A percentile compares a stretch with the other conserved stretches of the same genome.
Conservation (phyloP, 345 rosid species). For the Eucalyptus regnans region DNA sequence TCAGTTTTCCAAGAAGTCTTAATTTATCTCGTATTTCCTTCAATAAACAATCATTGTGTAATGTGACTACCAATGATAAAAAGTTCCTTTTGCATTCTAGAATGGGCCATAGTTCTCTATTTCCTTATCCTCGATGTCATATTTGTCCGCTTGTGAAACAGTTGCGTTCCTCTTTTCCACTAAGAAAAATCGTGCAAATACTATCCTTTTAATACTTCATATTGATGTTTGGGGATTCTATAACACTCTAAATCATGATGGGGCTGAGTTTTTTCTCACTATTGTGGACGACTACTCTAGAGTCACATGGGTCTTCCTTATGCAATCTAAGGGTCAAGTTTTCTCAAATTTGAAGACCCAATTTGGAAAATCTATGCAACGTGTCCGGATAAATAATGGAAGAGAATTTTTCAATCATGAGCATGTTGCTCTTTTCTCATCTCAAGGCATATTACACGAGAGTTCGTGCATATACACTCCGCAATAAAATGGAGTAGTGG, state of each 20-base stretch:
- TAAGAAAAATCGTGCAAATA: background rate
- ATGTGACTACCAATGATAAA: background rate
- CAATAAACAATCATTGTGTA: background rate
- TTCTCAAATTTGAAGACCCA: background rate
- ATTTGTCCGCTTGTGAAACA: background rate
- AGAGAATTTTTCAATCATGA: background rate
- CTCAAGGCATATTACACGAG: background rate
- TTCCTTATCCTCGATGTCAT: background rate
- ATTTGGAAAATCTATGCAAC: background rate
- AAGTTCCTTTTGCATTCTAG: background rate
- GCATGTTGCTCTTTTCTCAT: background rate
- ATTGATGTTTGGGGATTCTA: background rate
- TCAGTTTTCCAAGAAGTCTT: too few species aligned
- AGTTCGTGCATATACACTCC: background rate
- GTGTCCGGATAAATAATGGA: rapidly evolving
- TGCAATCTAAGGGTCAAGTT: background rate
- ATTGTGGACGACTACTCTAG: background rate
- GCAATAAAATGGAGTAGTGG: background rate
- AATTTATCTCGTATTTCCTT: background rate
- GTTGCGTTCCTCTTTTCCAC: too few species aligned
- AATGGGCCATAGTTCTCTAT: background rate
- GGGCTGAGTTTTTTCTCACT: background rate
- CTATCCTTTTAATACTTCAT: background rate
- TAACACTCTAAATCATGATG: background rate
- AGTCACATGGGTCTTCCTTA: background rate